Percentiles rank a stretch among this genome's conserved stretches.
Conservation (phyloP, 2,329 filamentous ascomycete species). For the Metarhizium robertsii region DNA sequence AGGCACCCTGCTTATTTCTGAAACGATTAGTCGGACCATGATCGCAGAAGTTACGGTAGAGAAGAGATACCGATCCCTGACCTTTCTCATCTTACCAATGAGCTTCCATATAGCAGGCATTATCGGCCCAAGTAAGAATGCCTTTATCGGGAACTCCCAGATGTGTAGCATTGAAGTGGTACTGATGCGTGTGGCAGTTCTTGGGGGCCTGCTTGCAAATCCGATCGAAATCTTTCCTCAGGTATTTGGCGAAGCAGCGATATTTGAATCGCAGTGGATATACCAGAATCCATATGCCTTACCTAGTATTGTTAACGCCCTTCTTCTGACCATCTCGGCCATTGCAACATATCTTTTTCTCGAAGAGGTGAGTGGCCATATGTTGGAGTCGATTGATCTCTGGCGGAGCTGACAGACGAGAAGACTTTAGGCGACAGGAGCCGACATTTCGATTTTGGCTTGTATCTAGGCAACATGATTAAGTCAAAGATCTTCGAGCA, state of each 20-base stretch:
- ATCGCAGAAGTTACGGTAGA: constrained; percentile 39
- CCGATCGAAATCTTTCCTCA: constrained; percentile 51
- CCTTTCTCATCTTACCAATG: constrained; percentile 37
- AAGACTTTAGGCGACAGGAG: constrained; percentile 38
- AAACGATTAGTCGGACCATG: constrained; percentile 30
- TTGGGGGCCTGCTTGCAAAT: constrained; percentile 61
- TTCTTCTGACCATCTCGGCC: constrained; percentile 47
- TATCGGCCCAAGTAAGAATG: constrained; percentile 31
- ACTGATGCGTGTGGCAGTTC: constrained; percentile 22
- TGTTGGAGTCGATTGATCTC: background rate
- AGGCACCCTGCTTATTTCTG: constrained; percentile 2
- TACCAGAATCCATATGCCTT: constrained; percentile 57
- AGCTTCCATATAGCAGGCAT: constrained; percentile 39
- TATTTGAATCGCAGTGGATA: constrained; percentile 56
- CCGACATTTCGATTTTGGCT: constrained; percentile 34
- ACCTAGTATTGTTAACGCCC: constrained; percentile 57
- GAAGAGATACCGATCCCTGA: constrained; percentile 37
- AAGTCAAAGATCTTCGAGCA: constrained; percentile 8
- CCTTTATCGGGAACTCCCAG: background rate
- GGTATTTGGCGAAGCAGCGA: constrained; percentile 51
- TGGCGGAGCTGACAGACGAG: background rate
- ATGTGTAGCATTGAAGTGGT: background rate
- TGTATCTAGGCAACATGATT: constrained; percentile 25
- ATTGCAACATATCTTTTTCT: constrained; percentile 51
- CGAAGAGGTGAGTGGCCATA: constrained; percentile 44